A percentile compares a stretch with the other conserved stretches of the same genome.
Evolutionary conservation across 176 grass and related monocot species (phyloP).

Genomic region (Rhynchospora pubera): DNA sequence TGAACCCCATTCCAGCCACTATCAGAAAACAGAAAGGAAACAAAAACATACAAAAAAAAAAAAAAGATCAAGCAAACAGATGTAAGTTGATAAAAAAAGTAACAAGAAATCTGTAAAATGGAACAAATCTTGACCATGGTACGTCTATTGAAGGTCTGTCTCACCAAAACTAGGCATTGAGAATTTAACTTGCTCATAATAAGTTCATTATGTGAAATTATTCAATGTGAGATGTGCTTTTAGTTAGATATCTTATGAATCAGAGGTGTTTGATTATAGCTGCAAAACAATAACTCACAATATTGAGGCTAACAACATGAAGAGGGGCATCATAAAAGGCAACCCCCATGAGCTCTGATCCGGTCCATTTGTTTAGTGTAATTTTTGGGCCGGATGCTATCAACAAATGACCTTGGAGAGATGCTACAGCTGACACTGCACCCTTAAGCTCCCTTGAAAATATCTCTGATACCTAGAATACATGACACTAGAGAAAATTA

Average conservation of each 20-base stretch:
- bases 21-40: not conserved
- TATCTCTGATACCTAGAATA: slow-evolving; percentile 64
- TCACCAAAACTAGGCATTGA: not conserved
- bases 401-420: slow-evolving; percentile 92
- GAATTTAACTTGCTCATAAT: not conserved
- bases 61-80: not conserved
- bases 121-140: not conserved
- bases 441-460: slow-evolving; percentile 95
- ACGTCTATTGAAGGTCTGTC: not conserved
- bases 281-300: slow-evolving; percentile 47
- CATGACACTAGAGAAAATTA: slow-evolving; percentile 15
- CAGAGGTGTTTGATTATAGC: not conserved
- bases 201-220: not conserved
- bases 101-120: not conserved
- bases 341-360: slow-evolving; percentile 79
- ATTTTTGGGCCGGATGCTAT: slow-evolving; percentile 95
- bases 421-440: slow-evolving; percentile 83
- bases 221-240: not conserved
- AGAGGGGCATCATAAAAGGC: slow-evolving; percentile 97
- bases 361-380: slow-evolving; percentile 90
- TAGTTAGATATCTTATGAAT: not conserved
- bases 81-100: not conserved
- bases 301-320: slow-evolving; percentile 97
- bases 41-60: not conserved
- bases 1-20: not conserved